These are phyloP conservation scores for Astrothelium subdiscretum DNA, from an alignment of 495 filamentous ascomycete species.

Conservation along the genomic window DNA sequence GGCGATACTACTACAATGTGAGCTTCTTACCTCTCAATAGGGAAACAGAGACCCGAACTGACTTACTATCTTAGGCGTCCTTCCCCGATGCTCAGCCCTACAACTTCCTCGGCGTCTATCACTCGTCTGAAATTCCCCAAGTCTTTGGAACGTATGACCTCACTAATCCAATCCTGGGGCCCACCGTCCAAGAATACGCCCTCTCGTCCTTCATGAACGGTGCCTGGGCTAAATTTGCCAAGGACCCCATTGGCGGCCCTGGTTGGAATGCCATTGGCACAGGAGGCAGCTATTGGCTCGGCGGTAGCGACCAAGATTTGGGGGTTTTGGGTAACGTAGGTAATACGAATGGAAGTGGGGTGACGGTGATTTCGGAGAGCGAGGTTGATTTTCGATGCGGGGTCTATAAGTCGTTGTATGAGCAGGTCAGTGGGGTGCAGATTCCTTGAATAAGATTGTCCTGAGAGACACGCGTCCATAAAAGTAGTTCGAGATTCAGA, in stretches of 20 bases:
- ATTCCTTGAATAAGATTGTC: background rate
- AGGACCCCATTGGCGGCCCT: constrained; percentile 20
- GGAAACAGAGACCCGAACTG: background rate
- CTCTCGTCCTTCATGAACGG: constrained; percentile 18
- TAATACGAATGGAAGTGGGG: constrained; percentile 6
- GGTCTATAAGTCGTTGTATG: constrained; percentile 13
- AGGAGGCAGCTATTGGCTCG: constrained; percentile 6
- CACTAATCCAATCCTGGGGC: constrained; percentile 3
- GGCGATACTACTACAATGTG: constrained; percentile 23
- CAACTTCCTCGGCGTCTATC: constrained; percentile 16
- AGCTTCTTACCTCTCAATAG: background rate
- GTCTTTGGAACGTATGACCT: constrained; percentile 18
- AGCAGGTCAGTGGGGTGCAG: background rate
- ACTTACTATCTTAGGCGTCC: constrained; percentile 8
- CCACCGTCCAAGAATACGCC: constrained; percentile 18
- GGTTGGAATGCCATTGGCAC: constrained; percentile 21
- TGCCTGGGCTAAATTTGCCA: constrained; percentile 23
- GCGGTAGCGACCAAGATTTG: constrained; percentile 7
- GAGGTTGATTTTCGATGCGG: constrained; percentile 15
- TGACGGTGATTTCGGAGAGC: constrained; percentile 17
- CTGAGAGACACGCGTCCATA: background rate
- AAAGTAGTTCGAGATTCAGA: background rate
- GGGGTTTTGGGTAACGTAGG: constrained; percentile 12
- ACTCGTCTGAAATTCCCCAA: constrained; percentile 17
- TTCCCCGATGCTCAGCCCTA: constrained; percentile 21